These are phyloP conservation scores for Blastocystis sp. DNA, from an alignment of 352 stramenopile species.

Conservation along the genomic window DNA sequence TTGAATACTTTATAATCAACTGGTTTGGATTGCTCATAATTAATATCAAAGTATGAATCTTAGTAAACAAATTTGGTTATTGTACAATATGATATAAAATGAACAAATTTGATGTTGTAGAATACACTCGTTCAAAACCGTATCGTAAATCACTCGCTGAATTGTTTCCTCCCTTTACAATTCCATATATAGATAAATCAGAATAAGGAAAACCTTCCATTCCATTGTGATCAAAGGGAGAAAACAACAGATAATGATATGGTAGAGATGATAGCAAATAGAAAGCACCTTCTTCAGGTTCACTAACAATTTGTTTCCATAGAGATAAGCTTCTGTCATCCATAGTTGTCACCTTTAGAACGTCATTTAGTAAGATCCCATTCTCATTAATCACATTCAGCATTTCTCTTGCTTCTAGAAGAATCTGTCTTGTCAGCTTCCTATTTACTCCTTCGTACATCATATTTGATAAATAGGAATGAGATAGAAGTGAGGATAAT, in stretches of 20 bases:
- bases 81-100: constrained; percentile 5
- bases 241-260: background rate
- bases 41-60: background rate
- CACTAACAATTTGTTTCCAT: background rate
- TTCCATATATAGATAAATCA: background rate
- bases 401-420: background rate
- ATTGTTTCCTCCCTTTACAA: background rate
- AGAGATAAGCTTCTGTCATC: background rate
- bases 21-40: constrained; percentile 33
- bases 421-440: background rate
- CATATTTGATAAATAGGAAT: no score
- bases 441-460: no score
- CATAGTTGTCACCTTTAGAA: background rate
- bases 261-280: background rate
- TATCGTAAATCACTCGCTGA: background rate
- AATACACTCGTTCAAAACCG: background rate
- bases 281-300: background rate
- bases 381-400: background rate
- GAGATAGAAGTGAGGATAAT: no score
- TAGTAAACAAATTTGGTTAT: background rate
- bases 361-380: background rate
- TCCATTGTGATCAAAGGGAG: background rate
- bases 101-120: background rate
- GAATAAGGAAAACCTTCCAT: background rate
- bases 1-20: constrained; percentile 30